Evolutionary conservation across 176 grass and related monocot species (phyloP).

Genomic region (Tillandsia leiboldiana): DNA sequence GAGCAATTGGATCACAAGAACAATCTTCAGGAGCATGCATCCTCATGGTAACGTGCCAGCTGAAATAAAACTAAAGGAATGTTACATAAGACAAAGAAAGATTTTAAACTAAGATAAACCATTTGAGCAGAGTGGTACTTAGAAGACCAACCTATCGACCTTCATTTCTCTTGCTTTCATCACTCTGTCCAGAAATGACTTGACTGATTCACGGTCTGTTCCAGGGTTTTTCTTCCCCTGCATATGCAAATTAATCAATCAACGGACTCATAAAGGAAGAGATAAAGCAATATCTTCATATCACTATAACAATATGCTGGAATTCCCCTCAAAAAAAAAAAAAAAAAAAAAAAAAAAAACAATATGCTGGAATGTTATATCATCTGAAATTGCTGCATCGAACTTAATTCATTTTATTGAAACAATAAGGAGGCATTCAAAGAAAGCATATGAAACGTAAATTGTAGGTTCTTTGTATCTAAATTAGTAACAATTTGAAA

Average conservation of each 20-base stretch:
- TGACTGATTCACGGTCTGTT: conserved; percentile 52
- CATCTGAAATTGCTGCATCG: neutral
- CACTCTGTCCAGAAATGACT: conserved; percentile 66
- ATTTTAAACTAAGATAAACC: neutral
- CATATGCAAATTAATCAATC: conserved; percentile 17
- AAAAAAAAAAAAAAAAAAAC: too few species aligned
- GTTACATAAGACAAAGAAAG: too few species aligned
- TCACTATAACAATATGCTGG: conserved; percentile 1
- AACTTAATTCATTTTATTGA: neutral
- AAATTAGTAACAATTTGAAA: neutral
- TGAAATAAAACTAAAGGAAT: conserved; percentile 17
- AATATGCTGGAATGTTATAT: conserved; percentile 6
- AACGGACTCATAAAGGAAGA: neutral
- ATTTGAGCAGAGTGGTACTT: neutral
- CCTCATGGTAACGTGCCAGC: conserved; percentile 92
- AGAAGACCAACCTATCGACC: conserved; percentile 57
- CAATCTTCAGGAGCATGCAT: conserved; percentile 54
- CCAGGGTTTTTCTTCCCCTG: conserved; percentile 94
- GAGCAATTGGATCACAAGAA: conserved; percentile 51
- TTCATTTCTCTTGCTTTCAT: conserved; percentile 71
- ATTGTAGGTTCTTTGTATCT: neutral
- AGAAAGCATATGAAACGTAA: conserved; percentile 5
- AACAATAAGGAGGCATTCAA: conserved; percentile 7
- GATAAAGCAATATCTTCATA: neutral
- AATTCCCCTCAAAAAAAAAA: neutral